A percentile compares a stretch with the other conserved stretches of the same genome.
phyloP scores from a whole-genome alignment of 805 yeast species.

The Dipodascus albidus region DNA sequence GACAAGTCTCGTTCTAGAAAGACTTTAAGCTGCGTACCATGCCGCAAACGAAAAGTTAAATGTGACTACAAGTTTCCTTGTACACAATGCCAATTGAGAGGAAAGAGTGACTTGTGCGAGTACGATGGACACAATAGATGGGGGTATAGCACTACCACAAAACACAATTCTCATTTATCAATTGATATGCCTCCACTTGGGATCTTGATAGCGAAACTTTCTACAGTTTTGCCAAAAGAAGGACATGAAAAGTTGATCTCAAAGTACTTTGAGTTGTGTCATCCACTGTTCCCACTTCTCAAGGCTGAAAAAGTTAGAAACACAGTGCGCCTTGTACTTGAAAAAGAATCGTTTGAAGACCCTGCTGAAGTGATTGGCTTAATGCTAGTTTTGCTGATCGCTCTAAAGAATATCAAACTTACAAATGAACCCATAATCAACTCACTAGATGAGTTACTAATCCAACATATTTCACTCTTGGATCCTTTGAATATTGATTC shows the following conservation, averaged over 20 bases:
- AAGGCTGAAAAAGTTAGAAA: neutral
- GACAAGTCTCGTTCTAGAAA: neutral
- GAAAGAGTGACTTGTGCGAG: neutral
- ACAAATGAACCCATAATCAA: neutral
- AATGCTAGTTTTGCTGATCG: neutral
- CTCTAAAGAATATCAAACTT: neutral
- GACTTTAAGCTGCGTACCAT: neutral
- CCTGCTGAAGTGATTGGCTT: neutral
- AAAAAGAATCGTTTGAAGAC: neutral
- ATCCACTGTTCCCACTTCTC: neutral
- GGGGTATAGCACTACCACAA: conserved; percentile 2
- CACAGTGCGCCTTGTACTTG: neutral
- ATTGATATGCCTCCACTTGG: neutral
- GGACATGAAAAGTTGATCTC: neutral
- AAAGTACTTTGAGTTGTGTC: neutral
- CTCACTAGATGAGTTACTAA: neutral
- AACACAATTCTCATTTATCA: neutral
- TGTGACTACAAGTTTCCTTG: conserved; percentile 3
- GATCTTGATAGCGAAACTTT: neutral
- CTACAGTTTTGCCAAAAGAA: neutral
- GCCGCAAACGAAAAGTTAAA: conserved; percentile 1
- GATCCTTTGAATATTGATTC: neutral
- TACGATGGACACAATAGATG: conserved; percentile 1
- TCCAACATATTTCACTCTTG: neutral
- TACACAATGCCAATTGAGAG: neutral